A percentile compares a stretch with the other conserved stretches of the same genome.
These are phyloP conservation scores for Penicillium manginii DNA, from an alignment of 495 filamentous ascomycete genomes.

Conservation along the genomic window DNA sequence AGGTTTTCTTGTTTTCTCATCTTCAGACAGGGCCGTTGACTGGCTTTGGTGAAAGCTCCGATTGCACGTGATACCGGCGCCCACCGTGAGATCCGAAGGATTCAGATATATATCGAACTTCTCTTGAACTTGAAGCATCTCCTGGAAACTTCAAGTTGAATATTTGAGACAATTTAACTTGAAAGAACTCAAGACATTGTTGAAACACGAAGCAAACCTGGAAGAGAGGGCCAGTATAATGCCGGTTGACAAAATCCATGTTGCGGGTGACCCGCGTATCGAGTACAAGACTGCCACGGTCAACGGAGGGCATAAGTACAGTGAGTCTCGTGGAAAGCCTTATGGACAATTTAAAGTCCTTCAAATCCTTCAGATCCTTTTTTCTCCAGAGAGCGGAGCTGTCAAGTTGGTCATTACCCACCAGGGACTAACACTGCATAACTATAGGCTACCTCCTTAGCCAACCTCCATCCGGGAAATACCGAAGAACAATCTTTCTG, in stretches of 20 bases:
- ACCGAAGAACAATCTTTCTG: slow-evolving; percentile 67
- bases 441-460: slow-evolving; percentile 70
- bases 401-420: no score
- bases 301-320: slow-evolving; percentile 68
- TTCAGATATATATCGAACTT: slow-evolving; percentile 11
- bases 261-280: slow-evolving; percentile 64
- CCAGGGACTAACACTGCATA: background rate
- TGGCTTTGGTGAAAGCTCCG: background rate
- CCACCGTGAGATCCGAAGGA: background rate
- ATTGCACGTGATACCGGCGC: slow-evolving; percentile 7
- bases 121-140: no score
- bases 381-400: background rate
- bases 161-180: no score
- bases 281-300: slow-evolving; percentile 61
- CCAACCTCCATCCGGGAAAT: slow-evolving; percentile 54
- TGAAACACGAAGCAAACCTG: no score
- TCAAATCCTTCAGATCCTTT: background rate
- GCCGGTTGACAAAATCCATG: slow-evolving; percentile 62
- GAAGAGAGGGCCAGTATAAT: slow-evolving; percentile 33
- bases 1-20: background rate
- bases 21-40: background rate
- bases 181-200: no score
- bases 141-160: background rate
- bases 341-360: background rate
- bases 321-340: slow-evolving; percentile 30